These are phyloP conservation scores for Forsythia viridissima DNA, from an alignment of 257 asterid species.

Conservation along the genomic window DNA sequence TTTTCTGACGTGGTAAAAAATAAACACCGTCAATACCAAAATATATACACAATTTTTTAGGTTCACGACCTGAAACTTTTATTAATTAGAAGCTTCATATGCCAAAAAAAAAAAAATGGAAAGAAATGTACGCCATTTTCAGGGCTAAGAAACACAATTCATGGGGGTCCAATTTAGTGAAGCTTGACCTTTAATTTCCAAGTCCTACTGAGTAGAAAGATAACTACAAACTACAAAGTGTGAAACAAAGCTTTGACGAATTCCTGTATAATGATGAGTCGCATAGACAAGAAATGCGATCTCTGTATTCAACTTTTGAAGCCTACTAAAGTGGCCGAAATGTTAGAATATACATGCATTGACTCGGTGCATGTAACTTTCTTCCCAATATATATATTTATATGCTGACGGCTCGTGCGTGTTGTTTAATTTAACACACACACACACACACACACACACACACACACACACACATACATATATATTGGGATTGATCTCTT, in stretches of 20 bases:
- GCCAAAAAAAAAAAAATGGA: no score
- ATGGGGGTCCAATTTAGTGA: neutral
- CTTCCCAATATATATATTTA: neutral
- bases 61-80: no score
- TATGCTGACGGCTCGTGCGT: neutral
- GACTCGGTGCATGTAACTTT: neutral
- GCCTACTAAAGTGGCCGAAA: conserved; percentile 35
- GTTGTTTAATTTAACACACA: no score
- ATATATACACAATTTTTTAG: no score
- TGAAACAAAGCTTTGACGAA: neutral
- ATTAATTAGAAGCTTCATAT: no score
- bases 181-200: neutral
- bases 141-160: no score
- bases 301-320: conserved; percentile 3
- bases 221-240: neutral
- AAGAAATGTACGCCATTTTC: no score
- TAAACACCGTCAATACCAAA: no score
- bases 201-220: neutral
- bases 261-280: conserved; percentile 18
- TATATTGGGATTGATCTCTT: no score
- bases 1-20: no score
- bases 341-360: conserved; percentile 23
- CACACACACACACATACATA: no score
- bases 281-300: neutral
- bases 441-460: no score